Percentiles rank a stretch among this genome's conserved stretches.
Evolutionary conservation across 176 grass and related monocot species (phyloP).

Genomic region (Ananas comosus): DNA sequence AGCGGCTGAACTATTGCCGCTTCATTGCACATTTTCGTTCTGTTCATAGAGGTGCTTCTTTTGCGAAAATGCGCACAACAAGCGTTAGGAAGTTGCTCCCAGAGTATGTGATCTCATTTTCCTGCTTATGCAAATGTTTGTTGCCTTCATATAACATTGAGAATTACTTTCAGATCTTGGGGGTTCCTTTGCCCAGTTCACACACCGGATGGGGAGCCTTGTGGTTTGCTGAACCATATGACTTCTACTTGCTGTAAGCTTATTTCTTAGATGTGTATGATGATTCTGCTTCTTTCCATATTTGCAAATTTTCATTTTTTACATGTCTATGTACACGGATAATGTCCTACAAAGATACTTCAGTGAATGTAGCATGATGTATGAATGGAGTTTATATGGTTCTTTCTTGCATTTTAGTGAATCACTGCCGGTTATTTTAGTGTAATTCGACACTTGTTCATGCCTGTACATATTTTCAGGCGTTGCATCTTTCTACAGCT

Average conservation of each 20-base stretch:
- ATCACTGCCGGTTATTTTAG: neutral
- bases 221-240: constrained; percentile 96
- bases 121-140: constrained; percentile 13
- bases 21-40: constrained; percentile 90
- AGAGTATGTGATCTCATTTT: constrained; percentile 49
- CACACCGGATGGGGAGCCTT: constrained; percentile 88
- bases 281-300: constrained; percentile 7
- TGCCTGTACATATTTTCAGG: constrained; percentile 30
- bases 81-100: constrained; percentile 89
- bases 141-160: constrained; percentile 19
- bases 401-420: neutral
- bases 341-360: too few relatives aligned
- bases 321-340: neutral
- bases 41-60: constrained; percentile 86
- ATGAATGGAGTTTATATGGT: neutral
- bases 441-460: neutral
- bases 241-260: constrained; percentile 73
- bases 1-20: constrained; percentile 78
- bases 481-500: constrained; percentile 73
- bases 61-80: constrained; percentile 93
- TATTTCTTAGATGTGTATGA: constrained; percentile 5
- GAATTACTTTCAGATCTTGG: constrained; percentile 59
- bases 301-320: constrained; percentile 9
- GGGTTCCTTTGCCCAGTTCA: constrained; percentile 94
- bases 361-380: too few relatives aligned